A percentile compares a stretch with the other conserved stretches of the same genome.
These are phyloP conservation scores for Pseudogymnoascus sp. DNA, from an alignment of 2,329 filamentous ascomycete species.

Conservation along the genomic window DNA sequence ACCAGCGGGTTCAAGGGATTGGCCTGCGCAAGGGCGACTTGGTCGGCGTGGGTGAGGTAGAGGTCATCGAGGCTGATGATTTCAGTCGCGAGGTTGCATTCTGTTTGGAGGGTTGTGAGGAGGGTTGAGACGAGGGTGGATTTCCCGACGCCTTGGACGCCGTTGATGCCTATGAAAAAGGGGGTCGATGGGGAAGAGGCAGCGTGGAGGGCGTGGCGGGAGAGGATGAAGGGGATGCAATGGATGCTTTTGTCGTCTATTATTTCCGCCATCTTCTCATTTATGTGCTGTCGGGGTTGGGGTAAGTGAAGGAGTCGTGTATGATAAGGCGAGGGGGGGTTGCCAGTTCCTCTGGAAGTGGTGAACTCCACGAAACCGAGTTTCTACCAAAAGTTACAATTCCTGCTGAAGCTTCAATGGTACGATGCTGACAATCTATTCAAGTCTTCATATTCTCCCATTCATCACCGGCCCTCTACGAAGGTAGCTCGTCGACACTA, in stretches of 20 bases:
- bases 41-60: conserved; percentile 53
- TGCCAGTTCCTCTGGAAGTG: not conserved
- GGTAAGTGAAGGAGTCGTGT: not conserved
- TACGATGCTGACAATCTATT: not conserved
- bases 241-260: conserved; percentile 70
- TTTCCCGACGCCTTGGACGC: conserved; percentile 87
- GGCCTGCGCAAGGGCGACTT: conserved; percentile 42
- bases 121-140: conserved; percentile 72
- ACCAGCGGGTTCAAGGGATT: conserved; percentile 52
- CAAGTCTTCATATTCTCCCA: not conserved
- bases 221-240: conserved; percentile 69
- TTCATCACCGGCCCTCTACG: not conserved
- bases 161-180: conserved; percentile 82
- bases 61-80: conserved; percentile 62
- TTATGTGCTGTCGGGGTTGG: not conserved
- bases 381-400: not conserved
- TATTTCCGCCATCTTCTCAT: conserved; percentile 40
- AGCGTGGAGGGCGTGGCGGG: conserved; percentile 45
- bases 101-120: conserved; percentile 40
- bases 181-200: conserved; percentile 37
- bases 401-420: not conserved
- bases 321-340: not conserved
- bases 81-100: conserved; percentile 44
- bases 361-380: not conserved
- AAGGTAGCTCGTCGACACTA: not conserved